Percentiles rank a stretch among this genome's conserved stretches.
phyloP scores from a whole-genome alignment of 2,329 filamentous ascomycete species.

The Teratosphaeria destructans region DNA sequence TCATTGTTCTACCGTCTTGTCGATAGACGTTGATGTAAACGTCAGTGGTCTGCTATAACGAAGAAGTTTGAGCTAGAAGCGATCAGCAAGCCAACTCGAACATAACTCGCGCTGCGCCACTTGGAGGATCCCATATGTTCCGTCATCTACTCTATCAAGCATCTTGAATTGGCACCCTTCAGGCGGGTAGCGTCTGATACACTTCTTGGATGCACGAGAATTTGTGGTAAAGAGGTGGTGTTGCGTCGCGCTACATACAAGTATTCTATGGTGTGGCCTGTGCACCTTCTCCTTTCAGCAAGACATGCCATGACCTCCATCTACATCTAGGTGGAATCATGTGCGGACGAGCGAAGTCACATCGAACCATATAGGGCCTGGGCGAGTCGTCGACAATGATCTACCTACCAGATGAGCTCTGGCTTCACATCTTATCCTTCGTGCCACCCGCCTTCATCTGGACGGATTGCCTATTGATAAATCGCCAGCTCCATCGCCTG shows the following conservation, averaged over 20 bases:
- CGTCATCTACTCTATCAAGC: not conserved
- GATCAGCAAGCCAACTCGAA: not conserved
- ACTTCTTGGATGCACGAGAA: not conserved
- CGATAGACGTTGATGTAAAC: not conserved
- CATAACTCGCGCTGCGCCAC: not conserved
- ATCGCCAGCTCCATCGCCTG: not conserved
- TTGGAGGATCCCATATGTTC: not conserved
- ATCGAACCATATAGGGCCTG: not conserved
- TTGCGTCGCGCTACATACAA: not conserved
- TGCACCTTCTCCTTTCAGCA: not conserved
- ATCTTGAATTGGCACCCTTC: not conserved
- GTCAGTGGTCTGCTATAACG: not conserved
- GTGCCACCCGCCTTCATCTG: not conserved
- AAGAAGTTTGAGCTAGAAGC: not conserved
- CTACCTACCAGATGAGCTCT: conserved; percentile 15
- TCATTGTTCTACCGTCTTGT: not conserved
- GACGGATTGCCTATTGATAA: not conserved
- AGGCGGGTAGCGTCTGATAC: not conserved
- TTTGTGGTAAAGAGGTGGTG: not conserved
- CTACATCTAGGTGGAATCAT: not conserved
- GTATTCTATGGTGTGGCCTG: not conserved
- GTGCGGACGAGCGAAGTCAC: not conserved
- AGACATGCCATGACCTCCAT: not conserved
- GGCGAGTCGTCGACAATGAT: not conserved
- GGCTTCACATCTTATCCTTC: conserved; percentile 12